Base-by-base conservation (phyloP, 2,329 filamentous ascomycete genomes). In the Epichloe typhina region DNA sequence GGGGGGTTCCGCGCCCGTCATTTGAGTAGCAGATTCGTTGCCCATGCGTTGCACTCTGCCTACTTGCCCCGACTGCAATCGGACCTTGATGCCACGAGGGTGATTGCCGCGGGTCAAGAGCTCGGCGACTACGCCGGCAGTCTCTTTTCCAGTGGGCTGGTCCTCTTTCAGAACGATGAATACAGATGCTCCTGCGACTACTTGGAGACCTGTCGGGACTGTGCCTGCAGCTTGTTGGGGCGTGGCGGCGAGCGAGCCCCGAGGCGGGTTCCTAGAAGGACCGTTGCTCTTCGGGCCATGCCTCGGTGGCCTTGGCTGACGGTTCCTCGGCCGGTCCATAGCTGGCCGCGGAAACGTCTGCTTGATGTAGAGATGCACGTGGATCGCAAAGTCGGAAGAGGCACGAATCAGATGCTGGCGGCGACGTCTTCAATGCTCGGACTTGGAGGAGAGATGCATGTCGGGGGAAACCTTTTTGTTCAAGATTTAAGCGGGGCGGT, bases 31-130 rank as follows among this genome's bases (percentile, higher is more conserved):
- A 15, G 46, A 36, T 40, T 53, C 54, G 43, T 61, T 50, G 15
- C 66, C 70, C 64, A 87, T 73, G 43, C 73, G 70, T 65, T 90
- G 86, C 31, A 91, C 86, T 15, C 86, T 71, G 2, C 86, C 86
- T 3, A 91, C 78, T 26, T 83, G 74, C 1, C 86, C 86, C 62
- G 86, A 84, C 1, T 70, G 68, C 5, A 91, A 71, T 2, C 86
- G 78, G 23, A 90, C 85, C 65, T 90, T 91, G 69, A 90, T 86
- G 37, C 86, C 86, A 9, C 84, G 75, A 3, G 84, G 84, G 59
- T 91, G 86, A 57, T 90, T 79, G 26, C 84, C 84, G 1, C 77
- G 72, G 2, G 86, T 90, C 46, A 91, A 71, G 0, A 90, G 64
- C 44, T 88, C 78, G 49, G 75, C 73, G 1, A 91, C 79, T 5